phyloP scores from a whole-genome alignment of 106 monocot species.

The Cymbidium sinense region DNA sequence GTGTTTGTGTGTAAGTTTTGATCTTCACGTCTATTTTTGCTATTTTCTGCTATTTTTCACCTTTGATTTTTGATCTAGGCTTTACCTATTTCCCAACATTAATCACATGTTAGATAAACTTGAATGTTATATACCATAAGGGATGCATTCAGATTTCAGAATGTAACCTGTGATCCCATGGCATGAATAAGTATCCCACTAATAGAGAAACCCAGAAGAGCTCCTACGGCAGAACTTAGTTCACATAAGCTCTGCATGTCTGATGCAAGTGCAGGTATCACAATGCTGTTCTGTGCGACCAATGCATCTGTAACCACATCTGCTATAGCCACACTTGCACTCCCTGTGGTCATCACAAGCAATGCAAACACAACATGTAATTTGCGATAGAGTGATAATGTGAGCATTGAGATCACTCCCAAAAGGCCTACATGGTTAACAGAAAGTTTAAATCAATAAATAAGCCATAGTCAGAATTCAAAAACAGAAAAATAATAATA shows the following conservation, averaged over 20 bases:
- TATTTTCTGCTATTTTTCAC: too few species aligned
- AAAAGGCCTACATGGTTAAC: constrained; percentile 34
- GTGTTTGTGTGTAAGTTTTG: too few species aligned
- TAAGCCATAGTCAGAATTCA: background rate
- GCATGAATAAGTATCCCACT: constrained; percentile 77
- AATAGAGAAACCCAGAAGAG: constrained; percentile 65
- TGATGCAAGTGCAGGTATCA: constrained; percentile 58
- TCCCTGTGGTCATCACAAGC: constrained; percentile 40
- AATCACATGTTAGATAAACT: background rate
- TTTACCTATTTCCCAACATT: background rate
- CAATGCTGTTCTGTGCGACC: constrained; percentile 73
- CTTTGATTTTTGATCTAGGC: too few species aligned
- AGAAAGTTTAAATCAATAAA: constrained; percentile 2
- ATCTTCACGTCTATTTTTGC: too few species aligned
- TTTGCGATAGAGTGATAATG: constrained; percentile 41
- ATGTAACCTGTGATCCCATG: constrained; percentile 67
- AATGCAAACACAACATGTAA: constrained; percentile 44
- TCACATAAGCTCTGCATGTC: constrained; percentile 90
- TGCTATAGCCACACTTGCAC: constrained; percentile 63
- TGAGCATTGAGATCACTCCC: constrained; percentile 52
- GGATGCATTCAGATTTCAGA: background rate
- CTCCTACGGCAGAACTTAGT: constrained; percentile 56
- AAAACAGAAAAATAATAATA: background rate
- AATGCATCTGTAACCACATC: constrained; percentile 92
- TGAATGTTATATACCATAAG: background rate